These are phyloP conservation scores for Lupinus albus DNA, from an alignment of 306 rosid genomes.

Conservation along the genomic window DNA sequence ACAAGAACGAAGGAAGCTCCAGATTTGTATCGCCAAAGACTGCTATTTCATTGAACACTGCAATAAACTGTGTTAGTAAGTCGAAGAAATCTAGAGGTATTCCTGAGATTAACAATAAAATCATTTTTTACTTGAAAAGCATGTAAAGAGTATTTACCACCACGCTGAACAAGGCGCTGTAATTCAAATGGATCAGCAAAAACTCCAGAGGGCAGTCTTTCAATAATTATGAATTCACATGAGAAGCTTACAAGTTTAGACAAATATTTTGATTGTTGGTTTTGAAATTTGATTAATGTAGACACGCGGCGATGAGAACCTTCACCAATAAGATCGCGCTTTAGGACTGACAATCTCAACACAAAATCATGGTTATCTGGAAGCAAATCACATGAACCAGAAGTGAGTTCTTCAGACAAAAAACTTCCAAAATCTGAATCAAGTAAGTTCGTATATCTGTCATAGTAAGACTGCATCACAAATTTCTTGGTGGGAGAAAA, in stretches of 20 bases:
- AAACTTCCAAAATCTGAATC: conserved; percentile 63
- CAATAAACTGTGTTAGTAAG: conserved; percentile 27
- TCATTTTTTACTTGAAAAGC: background rate
- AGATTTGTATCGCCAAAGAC: conserved; percentile 90
- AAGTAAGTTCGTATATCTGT: conserved; percentile 42
- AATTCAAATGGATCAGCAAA: conserved; percentile 90
- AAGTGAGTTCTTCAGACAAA: conserved; percentile 54
- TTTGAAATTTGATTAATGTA: conserved; percentile 54
- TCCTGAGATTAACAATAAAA: background rate
- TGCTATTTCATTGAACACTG: conserved; percentile 62
- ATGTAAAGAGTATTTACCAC: conserved; percentile 52
- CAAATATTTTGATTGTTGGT: conserved; percentile 31
- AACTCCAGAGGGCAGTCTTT: conserved; percentile 75
- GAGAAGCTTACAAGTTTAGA: conserved; percentile 46
- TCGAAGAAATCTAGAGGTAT: conserved; percentile 31
- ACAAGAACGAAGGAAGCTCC: conserved; percentile 80
- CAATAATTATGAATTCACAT: conserved; percentile 63
- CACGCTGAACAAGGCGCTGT: conserved; percentile 73
- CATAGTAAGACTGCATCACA: conserved; percentile 64
- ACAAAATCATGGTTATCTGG: conserved; percentile 43
- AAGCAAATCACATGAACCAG: conserved; percentile 48
- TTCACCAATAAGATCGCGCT: conserved; percentile 63
- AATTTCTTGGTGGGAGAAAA: conserved; percentile 43
- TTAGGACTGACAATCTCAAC: conserved; percentile 47
- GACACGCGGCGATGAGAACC: conserved; percentile 76